Base-by-base conservation (phyloP, 1,139 yeast species). In the Scheffersomyces stambukii region DNA sequence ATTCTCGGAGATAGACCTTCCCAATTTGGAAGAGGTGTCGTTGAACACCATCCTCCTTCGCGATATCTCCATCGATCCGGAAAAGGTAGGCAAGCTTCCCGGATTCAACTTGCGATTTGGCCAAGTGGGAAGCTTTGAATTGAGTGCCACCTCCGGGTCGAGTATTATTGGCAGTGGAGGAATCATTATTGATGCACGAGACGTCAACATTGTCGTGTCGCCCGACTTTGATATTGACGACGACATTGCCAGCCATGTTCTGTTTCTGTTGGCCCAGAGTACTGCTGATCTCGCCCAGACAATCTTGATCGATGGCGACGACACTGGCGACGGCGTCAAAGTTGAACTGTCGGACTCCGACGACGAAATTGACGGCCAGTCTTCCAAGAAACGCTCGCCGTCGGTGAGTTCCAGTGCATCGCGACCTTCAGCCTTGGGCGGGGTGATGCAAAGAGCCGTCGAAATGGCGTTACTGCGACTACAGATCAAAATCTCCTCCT, bases 1-100 rank as follows among this genome's bases (percentile, higher is more conserved):
- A 23, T 84, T 88, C 50, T 81, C 95, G 2, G 85, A 83, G 47
- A 71, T 86, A 16, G 93, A 86, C 50, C 62, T 84, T 19, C 82
- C 88, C 11, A 82, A 86, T 48, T 57, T 88, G 33, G 93, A 85
- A 37, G 69, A 67, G 48, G 89, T 88, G 1, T 80, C 93, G 5
- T 56, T 84, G 23, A 54, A 72, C 71, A 51, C 65, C 41, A 62
- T 67, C 21, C 55, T 72, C 1, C 64, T 86, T 14, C 67, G 70
- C 28, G 79, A 83, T 52, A 74, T 86, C 4, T 70, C 76, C 30
- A 57, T 86, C 14, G 93, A 83, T 48, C 79, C 89, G 0, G 88
- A 81, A 24, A 80, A 78, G 36, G 66, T 84, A 20, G 71, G 73
- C 16, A 56, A 57, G 33, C 42, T 83, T 2, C 93, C 94, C 0